Evolutionary conservation across 2,329 filamentous ascomycete genomes (phyloP), one percentile per base, ranked within the genome.

Genomic region (Cordyceps tenuipes): DNA sequence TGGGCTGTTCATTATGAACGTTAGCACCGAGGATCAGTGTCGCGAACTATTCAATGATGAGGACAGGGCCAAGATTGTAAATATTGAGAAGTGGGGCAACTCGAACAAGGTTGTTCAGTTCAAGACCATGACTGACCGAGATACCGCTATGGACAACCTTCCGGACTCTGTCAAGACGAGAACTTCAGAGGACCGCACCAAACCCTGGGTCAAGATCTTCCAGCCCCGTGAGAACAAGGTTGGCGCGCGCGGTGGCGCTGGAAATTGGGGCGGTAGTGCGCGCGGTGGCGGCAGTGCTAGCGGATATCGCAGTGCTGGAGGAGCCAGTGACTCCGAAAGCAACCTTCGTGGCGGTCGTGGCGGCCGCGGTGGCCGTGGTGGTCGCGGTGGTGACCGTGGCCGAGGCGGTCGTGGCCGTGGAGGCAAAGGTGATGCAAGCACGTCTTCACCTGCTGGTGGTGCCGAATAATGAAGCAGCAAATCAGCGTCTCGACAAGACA

Each of bases 51-150:
- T 99, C 70, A 79, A 84, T 1, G 86, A 94, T 13, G 90, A 96
- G 67, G 91, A 97, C 70, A 87, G 85, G 70, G 71, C 82, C 36
- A 97, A 95, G 77, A 90, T 97, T 64, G 74, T 84, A 59, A 87
- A 86, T 74, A 80, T 93, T 55, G 87, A 91, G 68, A 92, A 90
- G 75, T 89, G 86, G 77, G 87, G 87, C 43, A 85, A 85, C 68
- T 85, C 85, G 63, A 91, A 91, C 77, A 92, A 88, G 76, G 90
- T 96, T 54, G 91, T 90, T 29, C 87, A 92, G 65, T 97, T 97
- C 76, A 85, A 87, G 70, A 89, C 82, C 2, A 70, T 79, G 3
- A 88, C 95, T 66, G 90, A 96, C 54, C 90, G 93, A 69, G 89
- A 92, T 67, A 84, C 82, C 39, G 90, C 91, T 39, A 81, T 96